Evolutionary conservation across 169 alveolate genomes (phyloP).

Genomic region (Babesia ovis): DNA sequence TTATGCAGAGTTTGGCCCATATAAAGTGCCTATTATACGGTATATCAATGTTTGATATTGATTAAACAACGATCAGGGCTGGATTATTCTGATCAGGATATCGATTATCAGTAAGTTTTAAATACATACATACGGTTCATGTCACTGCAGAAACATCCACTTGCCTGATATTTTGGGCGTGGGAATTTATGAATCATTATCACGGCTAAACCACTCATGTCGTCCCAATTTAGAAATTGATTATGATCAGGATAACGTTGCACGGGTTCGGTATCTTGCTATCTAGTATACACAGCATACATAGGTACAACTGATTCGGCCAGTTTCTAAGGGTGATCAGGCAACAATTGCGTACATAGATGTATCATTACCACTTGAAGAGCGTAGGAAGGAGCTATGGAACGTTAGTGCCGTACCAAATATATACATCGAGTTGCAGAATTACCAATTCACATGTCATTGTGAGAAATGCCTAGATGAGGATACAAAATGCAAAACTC

Average conservation of each 20-base stretch:
- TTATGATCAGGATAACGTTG: slow-evolving; percentile 33
- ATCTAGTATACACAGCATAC: neutral
- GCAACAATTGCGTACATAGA: slow-evolving; percentile 60
- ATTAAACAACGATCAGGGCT: neutral
- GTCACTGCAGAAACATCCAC: slow-evolving; percentile 25
- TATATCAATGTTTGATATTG: neutral
- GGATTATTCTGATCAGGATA: neutral
- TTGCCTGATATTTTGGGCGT: slow-evolving; percentile 63
- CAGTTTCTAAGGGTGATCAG: slow-evolving; percentile 45
- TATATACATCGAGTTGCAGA: slow-evolving; percentile 10
- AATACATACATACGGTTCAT: neutral
- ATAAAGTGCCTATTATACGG: slow-evolving; percentile 17
- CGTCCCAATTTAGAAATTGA: slow-evolving; percentile 58
- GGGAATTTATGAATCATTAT: slow-evolving; percentile 47
- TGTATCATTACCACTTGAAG: slow-evolving; percentile 14
- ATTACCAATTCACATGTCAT: slow-evolving; percentile 51
- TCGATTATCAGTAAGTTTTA: slow-evolving; percentile 29
- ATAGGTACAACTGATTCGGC: slow-evolving; percentile 34
- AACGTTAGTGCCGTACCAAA: neutral
- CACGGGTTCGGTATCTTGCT: slow-evolving; percentile 23
- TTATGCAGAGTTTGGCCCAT: slow-evolving; percentile 6
- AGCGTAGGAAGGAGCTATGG: slow-evolving; percentile 33
- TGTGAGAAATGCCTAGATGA: slow-evolving; percentile 49
- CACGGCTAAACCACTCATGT: slow-evolving; percentile 64
- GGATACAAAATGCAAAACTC: too few species aligned